Evolutionary conservation across 2,329 filamentous ascomycete genomes (phyloP).

Genomic region (Fusarium begoniae): DNA sequence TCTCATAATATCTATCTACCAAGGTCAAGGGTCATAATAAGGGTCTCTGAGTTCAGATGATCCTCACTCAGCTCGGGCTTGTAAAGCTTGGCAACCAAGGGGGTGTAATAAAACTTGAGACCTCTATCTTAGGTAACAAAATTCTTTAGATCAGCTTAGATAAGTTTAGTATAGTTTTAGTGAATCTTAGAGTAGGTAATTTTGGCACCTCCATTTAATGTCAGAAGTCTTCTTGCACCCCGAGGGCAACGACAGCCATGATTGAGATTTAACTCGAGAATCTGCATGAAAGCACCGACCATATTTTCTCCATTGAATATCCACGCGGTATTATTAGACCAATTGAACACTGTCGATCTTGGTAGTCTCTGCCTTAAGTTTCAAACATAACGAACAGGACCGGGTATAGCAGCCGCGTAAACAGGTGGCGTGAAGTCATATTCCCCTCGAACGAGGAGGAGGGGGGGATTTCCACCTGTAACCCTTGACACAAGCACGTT

Average conservation of each 20-base stretch:
- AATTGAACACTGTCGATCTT: conserved; percentile 15
- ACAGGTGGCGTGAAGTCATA: conserved; percentile 23
- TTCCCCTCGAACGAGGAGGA: background rate
- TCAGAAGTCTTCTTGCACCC: too few species aligned
- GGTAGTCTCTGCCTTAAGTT: conserved; percentile 5
- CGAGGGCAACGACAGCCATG: background rate
- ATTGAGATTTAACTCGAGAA: background rate
- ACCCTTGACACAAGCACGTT: conserved; percentile 12
- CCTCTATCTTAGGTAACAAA: too few species aligned
- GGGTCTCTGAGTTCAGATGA: conserved; percentile 21
- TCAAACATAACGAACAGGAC: conserved; percentile 26
- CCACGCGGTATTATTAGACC: background rate
- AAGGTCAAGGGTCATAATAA: conserved; percentile 1
- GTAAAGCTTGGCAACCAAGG: background rate
- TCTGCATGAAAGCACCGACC: conserved; percentile 17
- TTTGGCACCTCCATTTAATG: too few species aligned
- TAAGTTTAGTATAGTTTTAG: too few species aligned
- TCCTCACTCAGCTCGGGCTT: background rate
- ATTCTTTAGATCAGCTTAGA: too few species aligned
- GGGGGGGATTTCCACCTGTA: conserved; percentile 19
- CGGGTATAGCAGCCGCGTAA: conserved; percentile 19
- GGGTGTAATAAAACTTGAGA: too few species aligned
- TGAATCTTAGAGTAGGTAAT: too few species aligned
- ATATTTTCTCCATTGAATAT: background rate
- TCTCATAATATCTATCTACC: background rate